Percentiles rank a stretch among this genome's conserved stretches.
Conservation (phyloP, 371 early-diverging fungal species). For the Chytridiales sp. region DNA sequence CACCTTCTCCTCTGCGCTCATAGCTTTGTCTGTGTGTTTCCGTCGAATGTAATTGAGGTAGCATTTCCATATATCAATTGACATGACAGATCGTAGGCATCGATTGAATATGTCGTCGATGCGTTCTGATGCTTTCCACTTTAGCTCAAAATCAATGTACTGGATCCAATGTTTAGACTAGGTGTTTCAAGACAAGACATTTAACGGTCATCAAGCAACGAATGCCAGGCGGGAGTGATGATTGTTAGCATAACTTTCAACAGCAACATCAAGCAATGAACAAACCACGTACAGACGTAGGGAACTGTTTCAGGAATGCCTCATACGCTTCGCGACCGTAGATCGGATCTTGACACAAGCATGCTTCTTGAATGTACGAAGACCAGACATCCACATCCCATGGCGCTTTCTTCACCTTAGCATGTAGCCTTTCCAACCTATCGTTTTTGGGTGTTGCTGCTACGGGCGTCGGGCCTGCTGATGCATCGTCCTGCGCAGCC, state of each 20-base stretch:
- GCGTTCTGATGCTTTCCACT: slow-evolving; percentile 64
- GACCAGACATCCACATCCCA: slow-evolving; percentile 43
- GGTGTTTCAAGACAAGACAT: slow-evolving; percentile 1
- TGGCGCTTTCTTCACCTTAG: slow-evolving; percentile 22
- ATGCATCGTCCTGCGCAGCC: no score
- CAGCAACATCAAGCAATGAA: slow-evolving; percentile 7
- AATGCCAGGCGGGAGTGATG: not conserved
- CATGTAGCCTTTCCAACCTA: slow-evolving; percentile 10
- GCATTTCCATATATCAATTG: slow-evolving; percentile 85
- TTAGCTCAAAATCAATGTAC: slow-evolving; percentile 82
- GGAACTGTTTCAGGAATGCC: slow-evolving; percentile 73
- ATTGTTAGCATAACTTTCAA: not conserved
- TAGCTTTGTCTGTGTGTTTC: slow-evolving; percentile 53
- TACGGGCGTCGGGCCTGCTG: no score
- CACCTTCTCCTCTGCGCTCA: slow-evolving; percentile 44
- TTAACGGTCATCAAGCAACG: slow-evolving; percentile 9
- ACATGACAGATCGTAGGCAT: slow-evolving; percentile 75
- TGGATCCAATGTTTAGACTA: slow-evolving; percentile 81
- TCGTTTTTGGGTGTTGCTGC: slow-evolving; percentile 10
- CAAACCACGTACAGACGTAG: slow-evolving; percentile 74
- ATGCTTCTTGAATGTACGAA: slow-evolving; percentile 37
- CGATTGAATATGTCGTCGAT: slow-evolving; percentile 84
- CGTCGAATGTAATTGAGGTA: slow-evolving; percentile 86
- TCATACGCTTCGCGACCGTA: slow-evolving; percentile 71
- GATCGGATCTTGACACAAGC: slow-evolving; percentile 45